Base-by-base conservation (phyloP, 768 basidiomycete genomes). In the Boletus insuetus region DNA sequence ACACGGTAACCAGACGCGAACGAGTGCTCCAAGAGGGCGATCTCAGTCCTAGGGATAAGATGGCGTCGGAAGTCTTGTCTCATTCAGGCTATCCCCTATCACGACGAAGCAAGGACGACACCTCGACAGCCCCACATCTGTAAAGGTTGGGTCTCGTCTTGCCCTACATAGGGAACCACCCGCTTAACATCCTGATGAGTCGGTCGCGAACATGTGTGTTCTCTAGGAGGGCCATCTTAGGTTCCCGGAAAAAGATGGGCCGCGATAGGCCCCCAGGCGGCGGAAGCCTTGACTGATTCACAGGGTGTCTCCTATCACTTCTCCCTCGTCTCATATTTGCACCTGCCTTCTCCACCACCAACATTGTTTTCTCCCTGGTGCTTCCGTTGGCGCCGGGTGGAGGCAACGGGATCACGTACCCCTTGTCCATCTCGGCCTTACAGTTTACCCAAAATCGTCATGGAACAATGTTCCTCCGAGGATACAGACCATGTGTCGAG, bases 361-460 rank as follows among this genome's bases (percentile, higher is more conserved):
- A 17, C 38, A 12, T 12, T 16, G 35, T 6, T 14, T 39, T 39
- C 44, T 22, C 42, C 34, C 45, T n/a, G 16, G 32, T n/a, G 19
- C 24, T 14, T 37, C 47, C 34, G 32, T 53, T 45, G 44, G 40
- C 34, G 4, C 6, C 29, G 44, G 35, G 40, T 8, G 34, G 39
- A 53, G 49, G 46, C 14, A 32, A 45, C 32, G 6, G 17, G 38
- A 34, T 54, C 55, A 64, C 53, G 62, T 52, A 55, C 46, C 3
- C 16, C 26, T 26, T 6, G 14, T 46, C 49, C 44, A 17, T 44
- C 35, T 37, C 46, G 20, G 46, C 31, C 53, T 10, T 22, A 32
- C 3, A n/a, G 20, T 34, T 51, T 49, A 40, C 52, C 49, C 1
- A 43, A 41, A 31, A 40, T 20, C 6, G 8, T 40, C 13, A 20